A percentile compares a stretch with the other conserved stretches of the same genome.
Evolutionary conservation across 1,284 basidiomycete species (phyloP).

Genomic region (Testicularia cyperi): DNA sequence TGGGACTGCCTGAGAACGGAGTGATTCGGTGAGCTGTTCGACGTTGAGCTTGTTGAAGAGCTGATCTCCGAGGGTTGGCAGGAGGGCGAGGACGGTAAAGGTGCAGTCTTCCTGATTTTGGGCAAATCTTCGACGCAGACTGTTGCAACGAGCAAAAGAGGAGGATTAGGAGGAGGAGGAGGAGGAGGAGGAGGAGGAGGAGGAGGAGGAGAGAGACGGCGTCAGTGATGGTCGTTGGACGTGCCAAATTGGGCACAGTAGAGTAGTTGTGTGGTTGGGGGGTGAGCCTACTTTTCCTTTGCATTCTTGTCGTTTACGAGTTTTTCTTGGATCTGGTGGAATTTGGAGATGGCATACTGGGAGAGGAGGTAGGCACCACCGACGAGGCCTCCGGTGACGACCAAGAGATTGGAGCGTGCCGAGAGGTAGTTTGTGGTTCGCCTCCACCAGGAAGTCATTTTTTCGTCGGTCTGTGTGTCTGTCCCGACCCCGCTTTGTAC

Average conservation of each 20-base stretch:
- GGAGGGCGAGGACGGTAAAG: constrained; percentile 76
- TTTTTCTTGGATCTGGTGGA: constrained; percentile 72
- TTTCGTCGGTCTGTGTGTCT: too few relatives aligned
- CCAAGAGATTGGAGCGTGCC: constrained; percentile 44
- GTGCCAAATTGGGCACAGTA: too few relatives aligned
- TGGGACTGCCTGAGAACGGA: constrained; percentile 63
- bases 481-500: too few relatives aligned
- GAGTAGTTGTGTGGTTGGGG: background rate
- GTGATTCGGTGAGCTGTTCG: constrained; percentile 73
- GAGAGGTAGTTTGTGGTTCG: constrained; percentile 30
- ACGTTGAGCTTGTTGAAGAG: constrained; percentile 78
- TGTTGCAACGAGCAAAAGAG: too few relatives aligned
- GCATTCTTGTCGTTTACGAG: constrained; percentile 70
- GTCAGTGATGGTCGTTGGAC: background rate
- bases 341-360: constrained; percentile 68
- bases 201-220: background rate
- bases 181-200: background rate
- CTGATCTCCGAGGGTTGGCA: constrained; percentile 74
- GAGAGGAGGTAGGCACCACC: constrained; percentile 73
- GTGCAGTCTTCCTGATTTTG: constrained; percentile 80
- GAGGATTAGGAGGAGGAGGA: background rate
- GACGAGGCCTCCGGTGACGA: constrained; percentile 63
- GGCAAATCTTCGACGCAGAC: constrained; percentile 74
- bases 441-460: constrained; percentile 38
- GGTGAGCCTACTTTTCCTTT: constrained; percentile 70